Evolutionary conservation across 495 filamentous ascomycete genomes (phyloP), one percentile per base, ranked within the genome.

Genomic region (Bathelium albidoporum): DNA sequence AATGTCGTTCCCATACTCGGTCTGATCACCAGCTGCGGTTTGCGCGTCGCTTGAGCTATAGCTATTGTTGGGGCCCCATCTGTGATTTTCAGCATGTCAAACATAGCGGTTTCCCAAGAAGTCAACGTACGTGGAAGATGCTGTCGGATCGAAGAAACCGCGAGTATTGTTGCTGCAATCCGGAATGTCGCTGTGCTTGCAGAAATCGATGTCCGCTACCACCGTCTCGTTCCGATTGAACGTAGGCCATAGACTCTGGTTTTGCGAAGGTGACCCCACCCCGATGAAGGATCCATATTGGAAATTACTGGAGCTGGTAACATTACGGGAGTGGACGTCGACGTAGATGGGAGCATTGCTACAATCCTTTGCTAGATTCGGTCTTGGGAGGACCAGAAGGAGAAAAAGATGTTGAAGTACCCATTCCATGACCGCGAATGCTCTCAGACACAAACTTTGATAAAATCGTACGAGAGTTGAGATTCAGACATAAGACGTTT

Each of bases 221-320:
- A 66, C 61, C 41, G 71, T 74, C 36, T 73, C 65, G 65, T 74
- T 74, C 55, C 67, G 64, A n/a, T 62, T 67, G 39, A 74, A 58
- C 29, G 71, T 70, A 5, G 71, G 69, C 67, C 65, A 74, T 10
- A 73, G 62, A 59, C 72, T 74, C 52, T 74, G 71, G 62, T 74
- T 74, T 64, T 71, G 69, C 64, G 71, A 67, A 26, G 72, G 67
- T 4, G 62, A 69, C 1, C 72, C 72, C 0, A 70, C 59, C 9
- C 72, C 72, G 29, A 74, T 71, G 59, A 74, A 74, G 10, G 69
- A 65, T 32, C 72, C 72, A 65, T 73, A 73, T 59, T 73, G 71
- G 58, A 71, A 71, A 5, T 59, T 58, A 26, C 59, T 58, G 18
- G 62, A 64, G 22, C 64, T 67, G 22, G 68, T 65, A 3, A 73